phyloP scores from a whole-genome alignment of 768 basidiomycete species.

The Trametes gibbosa region DNA sequence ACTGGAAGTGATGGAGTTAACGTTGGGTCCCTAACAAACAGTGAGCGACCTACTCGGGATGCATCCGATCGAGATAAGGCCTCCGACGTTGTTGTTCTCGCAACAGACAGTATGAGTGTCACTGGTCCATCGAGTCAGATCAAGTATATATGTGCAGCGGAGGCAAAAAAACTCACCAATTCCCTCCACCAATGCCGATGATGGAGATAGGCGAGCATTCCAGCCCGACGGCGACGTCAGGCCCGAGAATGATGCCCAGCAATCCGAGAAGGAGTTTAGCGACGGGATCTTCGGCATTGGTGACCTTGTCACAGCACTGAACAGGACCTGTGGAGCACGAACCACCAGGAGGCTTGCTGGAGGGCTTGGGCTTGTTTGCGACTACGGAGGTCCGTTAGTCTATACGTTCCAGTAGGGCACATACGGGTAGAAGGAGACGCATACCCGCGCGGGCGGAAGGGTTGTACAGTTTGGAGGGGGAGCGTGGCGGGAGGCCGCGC shows the following conservation, averaged over 20 bases:
- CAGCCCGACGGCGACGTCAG: constrained; percentile 3
- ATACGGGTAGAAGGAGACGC: not conserved
- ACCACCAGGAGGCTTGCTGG: not conserved
- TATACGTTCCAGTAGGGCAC: not conserved
- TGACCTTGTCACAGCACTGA: constrained; percentile 17
- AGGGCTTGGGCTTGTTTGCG: constrained; percentile 2
- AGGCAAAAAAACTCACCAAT: constrained; percentile 1
- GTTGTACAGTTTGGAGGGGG: constrained; percentile 11
- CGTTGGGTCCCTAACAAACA: not conserved
- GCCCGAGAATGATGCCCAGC: constrained; percentile 9
- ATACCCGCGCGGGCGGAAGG: not conserved
- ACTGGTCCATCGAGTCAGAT: not conserved
- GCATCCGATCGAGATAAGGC: constrained; percentile 9
- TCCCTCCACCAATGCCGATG: constrained; percentile 5
- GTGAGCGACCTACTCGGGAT: constrained; percentile 2
- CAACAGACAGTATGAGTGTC: not conserved
- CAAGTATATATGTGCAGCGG: not conserved
- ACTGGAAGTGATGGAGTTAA: not conserved
- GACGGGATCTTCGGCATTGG: not conserved
- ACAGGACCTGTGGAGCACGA: constrained; percentile 16
- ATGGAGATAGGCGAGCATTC: constrained; percentile 13
- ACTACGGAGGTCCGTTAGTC: not conserved
- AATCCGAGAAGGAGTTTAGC: constrained; percentile 3
- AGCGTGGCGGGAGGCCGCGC: constrained; percentile 17
- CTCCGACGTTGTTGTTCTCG: constrained; percentile 6